Evolutionary conservation across 495 filamentous ascomycete genomes (phyloP).

Genomic region (Xylaria nigripes): DNA sequence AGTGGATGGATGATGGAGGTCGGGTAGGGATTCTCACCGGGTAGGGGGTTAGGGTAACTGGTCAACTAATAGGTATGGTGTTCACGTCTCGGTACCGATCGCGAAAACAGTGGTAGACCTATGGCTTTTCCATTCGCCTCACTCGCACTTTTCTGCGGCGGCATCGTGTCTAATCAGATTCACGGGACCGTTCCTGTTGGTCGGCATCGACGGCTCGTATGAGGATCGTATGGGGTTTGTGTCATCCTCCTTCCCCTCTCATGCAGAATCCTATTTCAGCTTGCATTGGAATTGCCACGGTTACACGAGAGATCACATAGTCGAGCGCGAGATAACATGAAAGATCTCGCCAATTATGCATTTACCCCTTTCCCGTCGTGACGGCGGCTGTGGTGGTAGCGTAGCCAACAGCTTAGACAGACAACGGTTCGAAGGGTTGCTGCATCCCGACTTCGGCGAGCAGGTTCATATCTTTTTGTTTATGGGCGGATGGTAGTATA

Average conservation of each 20-base stretch:
- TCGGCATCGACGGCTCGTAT: not conserved
- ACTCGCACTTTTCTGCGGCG: not conserved
- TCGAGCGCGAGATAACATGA: not conserved
- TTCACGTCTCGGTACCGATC: not conserved
- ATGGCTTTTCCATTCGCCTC: not conserved
- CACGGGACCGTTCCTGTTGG: not conserved
- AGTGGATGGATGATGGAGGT: no score
- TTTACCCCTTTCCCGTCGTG: not conserved
- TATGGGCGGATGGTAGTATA: no score
- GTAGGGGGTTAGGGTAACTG: no score
- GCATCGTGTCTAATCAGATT: not conserved
- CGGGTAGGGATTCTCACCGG: no score
- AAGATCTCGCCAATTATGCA: not conserved
- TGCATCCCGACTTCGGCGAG: not conserved
- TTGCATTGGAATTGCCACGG: constrained; percentile 2
- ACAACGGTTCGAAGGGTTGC: not conserved
- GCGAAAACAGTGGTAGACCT: not conserved
- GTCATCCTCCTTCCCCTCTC: not conserved
- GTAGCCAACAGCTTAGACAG: not conserved
- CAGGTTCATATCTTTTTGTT: no score
- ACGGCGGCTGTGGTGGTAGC: not conserved
- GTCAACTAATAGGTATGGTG: no score
- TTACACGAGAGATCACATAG: constrained; percentile 4
- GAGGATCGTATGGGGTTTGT: not conserved
- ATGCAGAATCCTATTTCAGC: not conserved